Base-by-base conservation (phyloP, 2,329 filamentous ascomycete species). In the Aspergillus sp. region DNA sequence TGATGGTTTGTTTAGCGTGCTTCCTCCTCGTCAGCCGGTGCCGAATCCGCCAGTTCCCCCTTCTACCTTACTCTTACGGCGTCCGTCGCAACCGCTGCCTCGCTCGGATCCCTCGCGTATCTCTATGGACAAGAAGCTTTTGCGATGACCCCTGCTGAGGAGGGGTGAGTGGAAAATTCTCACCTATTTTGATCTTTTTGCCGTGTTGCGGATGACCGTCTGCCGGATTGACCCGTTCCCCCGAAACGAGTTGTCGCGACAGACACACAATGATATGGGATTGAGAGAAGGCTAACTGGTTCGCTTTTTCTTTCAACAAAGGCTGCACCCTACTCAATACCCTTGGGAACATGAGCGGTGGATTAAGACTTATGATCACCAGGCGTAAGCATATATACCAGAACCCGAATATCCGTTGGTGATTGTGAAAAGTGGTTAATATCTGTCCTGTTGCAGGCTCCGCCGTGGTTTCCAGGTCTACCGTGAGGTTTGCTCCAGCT, bases 391-490 rank as follows among this genome's bases (percentile, higher is more conserved):
- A 56, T 19, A 19, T 19, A 19, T 19, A 19, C 19, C 19, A 19
- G 19, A 19, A 19, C 19, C 19, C 19, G 19, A 19, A 19, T 19
- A 19, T 19, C 19, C 19, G 19, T 19, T 19, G 19, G 19, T 19
- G 19, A 19, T 40, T 47, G 28, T 32, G 30, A 12, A 42, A 43
- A 19, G 19, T 19, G 19, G 19, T 52, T 55, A 55, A 56, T 50
- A 60, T 48, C 61, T 52, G 46, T n/a, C 48, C 32, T 29, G 19
- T 19, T 50, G 5, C 58, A 95, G 90, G 63, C 89, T 98, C 58
- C 93, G 93, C 72, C 90, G 93, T 77, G 93, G 93, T 74, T 98
- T 97, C 83, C 90, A 95, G 76, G 93, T 98, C 68, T 98, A 98
- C 80, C 88, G 85, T 61, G 93, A 98, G 76, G 93, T 98, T 65